phyloP scores from a whole-genome alignment of 2,329 filamentous ascomycete species.

The Trichoderma koningiopsis region DNA sequence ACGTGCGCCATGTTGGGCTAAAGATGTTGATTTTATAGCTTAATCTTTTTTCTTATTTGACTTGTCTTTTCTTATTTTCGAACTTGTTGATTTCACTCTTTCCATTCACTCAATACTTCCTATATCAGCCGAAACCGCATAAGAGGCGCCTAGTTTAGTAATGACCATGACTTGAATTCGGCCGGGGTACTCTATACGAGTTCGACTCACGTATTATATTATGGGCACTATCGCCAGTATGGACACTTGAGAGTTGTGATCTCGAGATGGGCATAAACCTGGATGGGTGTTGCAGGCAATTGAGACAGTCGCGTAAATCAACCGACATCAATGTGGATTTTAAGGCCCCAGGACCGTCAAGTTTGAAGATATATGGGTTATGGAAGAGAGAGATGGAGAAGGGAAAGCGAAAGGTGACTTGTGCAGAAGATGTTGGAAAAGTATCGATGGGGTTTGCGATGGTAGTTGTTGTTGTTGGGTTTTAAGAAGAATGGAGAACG shows the following conservation, averaged over 20 bases:
- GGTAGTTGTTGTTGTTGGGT: background rate
- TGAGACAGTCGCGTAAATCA: conserved; percentile 58
- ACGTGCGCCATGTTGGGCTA: conserved; percentile 26
- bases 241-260: conserved; percentile 56
- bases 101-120: conserved; percentile 23
- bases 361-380: conserved; percentile 2
- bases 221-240: conserved; percentile 59
- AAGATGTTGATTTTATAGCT: background rate
- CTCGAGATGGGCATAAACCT: conserved; percentile 61
- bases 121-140: conserved; percentile 10
- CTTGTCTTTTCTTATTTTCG: background rate
- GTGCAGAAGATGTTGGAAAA: background rate
- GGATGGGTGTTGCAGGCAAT: conserved; percentile 58
- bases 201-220: conserved; percentile 51
- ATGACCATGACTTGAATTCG: conserved; percentile 16
- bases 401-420: background rate
- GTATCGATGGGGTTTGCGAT: background rate
- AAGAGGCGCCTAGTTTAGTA: conserved; percentile 6
- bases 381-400: background rate
- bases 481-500: background rate
- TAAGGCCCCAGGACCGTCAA: conserved; percentile 28
- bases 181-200: background rate
- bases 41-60: background rate
- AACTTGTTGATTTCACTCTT: background rate
- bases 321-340: conserved; percentile 60